Evolutionary conservation across 129 eudicot species (phyloP).

Genomic region (Pittosporum tobira): DNA sequence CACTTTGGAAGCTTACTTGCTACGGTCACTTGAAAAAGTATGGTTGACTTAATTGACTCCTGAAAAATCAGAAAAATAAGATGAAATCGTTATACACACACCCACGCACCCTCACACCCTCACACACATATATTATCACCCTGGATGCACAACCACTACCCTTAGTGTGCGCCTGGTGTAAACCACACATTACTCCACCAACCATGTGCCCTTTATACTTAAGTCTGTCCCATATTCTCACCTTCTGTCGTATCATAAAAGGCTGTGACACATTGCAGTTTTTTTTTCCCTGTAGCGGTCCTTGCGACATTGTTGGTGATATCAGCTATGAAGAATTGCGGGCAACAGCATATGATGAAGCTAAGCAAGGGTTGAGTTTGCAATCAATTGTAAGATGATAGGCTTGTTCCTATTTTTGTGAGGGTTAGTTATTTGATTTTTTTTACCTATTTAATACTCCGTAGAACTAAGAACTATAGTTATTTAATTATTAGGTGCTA

Average conservation of each 20-base stretch:
- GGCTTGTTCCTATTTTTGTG: not conserved
- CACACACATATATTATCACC: no score
- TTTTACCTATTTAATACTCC: not conserved
- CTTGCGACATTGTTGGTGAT: constrained; percentile 93
- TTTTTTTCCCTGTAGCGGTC: constrained; percentile 47
- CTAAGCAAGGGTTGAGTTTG: constrained; percentile 61
- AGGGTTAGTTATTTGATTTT: not conserved
- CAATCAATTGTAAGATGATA: constrained; percentile 69
- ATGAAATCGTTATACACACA: no score
- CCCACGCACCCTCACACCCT: no score
- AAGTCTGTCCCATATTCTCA: no score
- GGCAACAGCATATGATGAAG: constrained; percentile 76
- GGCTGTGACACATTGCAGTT: not conserved
- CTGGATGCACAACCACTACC: no score
- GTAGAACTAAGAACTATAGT: not conserved
- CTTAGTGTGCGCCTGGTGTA: constrained; percentile 11
- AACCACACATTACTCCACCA: no score
- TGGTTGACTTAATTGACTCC: constrained; percentile 14
- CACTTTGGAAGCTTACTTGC: constrained; percentile 95
- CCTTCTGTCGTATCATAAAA: no score
- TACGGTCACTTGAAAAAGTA: constrained; percentile 75
- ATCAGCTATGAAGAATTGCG: constrained; percentile 88
- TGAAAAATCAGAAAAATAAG: no score
- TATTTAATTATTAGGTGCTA: not conserved
- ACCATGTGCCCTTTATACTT: no score